A percentile compares a stretch with the other conserved stretches of the same genome.
Conservation (phyloP, 306 rosid genomes). For the Cajanus cajan region DNA sequence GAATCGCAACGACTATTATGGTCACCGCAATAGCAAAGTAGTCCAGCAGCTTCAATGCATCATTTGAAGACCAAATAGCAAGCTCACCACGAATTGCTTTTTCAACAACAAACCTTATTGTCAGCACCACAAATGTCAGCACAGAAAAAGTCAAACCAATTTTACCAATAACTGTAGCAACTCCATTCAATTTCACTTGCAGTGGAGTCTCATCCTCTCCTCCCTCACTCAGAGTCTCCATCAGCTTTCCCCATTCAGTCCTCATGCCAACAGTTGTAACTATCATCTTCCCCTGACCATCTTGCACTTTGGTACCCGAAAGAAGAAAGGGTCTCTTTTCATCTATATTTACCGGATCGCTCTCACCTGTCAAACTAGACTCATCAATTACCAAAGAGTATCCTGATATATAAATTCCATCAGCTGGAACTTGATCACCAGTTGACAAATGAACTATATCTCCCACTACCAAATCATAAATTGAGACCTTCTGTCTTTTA, state of each 20-base stretch:
- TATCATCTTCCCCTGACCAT: slow-evolving; percentile 87
- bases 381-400: slow-evolving; percentile 76
- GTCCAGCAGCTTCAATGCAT: slow-evolving; percentile 62
- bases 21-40: slow-evolving; percentile 89
- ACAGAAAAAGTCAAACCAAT: slow-evolving; percentile 84
- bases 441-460: slow-evolving; percentile 85
- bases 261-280: slow-evolving; percentile 94
- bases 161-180: slow-evolving; percentile 89
- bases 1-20: slow-evolving; percentile 90
- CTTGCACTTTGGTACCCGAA: slow-evolving; percentile 91
- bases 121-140: slow-evolving; percentile 70
- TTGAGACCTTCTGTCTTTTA: slow-evolving; percentile 63
- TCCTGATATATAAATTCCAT: slow-evolving; percentile 76
- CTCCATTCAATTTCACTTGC: slow-evolving; percentile 92
- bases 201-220: slow-evolving; percentile 98
- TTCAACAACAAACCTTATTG: slow-evolving; percentile 58
- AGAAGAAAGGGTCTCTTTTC: slow-evolving; percentile 77
- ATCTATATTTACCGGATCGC: slow-evolving; percentile 66
- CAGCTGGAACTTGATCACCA: slow-evolving; percentile 94
- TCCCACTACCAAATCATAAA: slow-evolving; percentile 81
- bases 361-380: slow-evolving; percentile 90
- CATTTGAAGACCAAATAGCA: slow-evolving; percentile 65
- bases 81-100: slow-evolving; percentile 54
- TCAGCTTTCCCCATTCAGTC: slow-evolving; percentile 96
- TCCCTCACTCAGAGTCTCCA: slow-evolving; percentile 87